These are phyloP conservation scores for Filobasidium floriforme DNA, from an alignment of 768 basidiomycete species.

Conservation along the genomic window DNA sequence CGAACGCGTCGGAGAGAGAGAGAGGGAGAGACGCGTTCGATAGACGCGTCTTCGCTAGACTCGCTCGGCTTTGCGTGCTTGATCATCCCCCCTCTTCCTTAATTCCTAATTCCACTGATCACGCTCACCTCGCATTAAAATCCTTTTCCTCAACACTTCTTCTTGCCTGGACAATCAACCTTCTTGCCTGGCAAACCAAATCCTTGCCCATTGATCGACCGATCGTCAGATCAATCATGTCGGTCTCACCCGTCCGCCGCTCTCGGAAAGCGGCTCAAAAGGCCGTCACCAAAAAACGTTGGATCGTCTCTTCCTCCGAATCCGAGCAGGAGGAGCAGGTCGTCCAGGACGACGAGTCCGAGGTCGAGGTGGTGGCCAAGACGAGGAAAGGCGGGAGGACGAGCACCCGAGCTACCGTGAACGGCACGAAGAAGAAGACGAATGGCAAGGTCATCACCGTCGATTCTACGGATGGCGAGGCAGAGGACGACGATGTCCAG, in stretches of 20 bases:
- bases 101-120: too few relatives aligned
- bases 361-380: not conserved
- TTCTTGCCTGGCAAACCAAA: too few relatives aligned
- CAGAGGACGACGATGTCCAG: not conserved
- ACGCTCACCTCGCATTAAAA: too few relatives aligned
- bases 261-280: not conserved
- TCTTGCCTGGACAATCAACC: too few relatives aligned
- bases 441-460: not conserved
- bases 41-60: too few relatives aligned
- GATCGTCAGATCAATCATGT: not conserved
- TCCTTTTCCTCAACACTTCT: too few relatives aligned
- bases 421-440: not conserved
- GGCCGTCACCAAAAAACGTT: not conserved
- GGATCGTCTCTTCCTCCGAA: not conserved
- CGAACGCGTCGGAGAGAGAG: too few relatives aligned
- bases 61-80: too few relatives aligned
- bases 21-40: too few relatives aligned
- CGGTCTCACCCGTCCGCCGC: not conserved
- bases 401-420: not conserved
- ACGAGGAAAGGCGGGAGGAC: slow-evolving; percentile 1
- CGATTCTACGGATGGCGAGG: not conserved
- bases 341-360: not conserved
- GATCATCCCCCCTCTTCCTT: too few relatives aligned
- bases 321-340: not conserved
- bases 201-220: too few relatives aligned